phyloP scores from a whole-genome alignment of 495 filamentous ascomycete genomes.

The Amniculicola lignicola region DNA sequence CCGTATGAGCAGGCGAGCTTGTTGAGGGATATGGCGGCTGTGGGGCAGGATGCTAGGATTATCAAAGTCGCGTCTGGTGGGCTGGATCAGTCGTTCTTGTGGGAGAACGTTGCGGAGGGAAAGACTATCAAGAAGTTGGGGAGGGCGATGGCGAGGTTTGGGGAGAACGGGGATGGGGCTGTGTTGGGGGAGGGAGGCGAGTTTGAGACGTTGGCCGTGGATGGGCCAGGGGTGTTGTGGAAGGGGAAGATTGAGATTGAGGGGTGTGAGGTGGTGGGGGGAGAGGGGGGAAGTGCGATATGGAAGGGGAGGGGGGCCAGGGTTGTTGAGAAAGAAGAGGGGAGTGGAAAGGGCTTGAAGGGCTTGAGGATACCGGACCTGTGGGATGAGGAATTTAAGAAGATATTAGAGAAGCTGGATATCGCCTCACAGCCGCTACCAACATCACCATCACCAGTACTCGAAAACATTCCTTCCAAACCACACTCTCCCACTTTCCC shows the following conservation, averaged over 20 bases:
- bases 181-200: constrained; percentile 91
- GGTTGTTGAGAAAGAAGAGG: constrained; percentile 52
- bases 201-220: constrained; percentile 88
- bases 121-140: constrained; percentile 53
- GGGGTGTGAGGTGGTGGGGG: constrained; percentile 51
- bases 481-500: not conserved
- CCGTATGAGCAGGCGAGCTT: constrained; percentile 49
- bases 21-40: constrained; percentile 74
- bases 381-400: constrained; percentile 48
- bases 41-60: constrained; percentile 76
- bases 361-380: constrained; percentile 48
- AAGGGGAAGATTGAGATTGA: constrained; percentile 65
- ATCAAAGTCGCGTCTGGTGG: constrained; percentile 94
- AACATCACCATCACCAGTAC: not conserved
- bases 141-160: constrained; percentile 67
- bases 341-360: constrained; percentile 22
- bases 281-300: constrained; percentile 70
- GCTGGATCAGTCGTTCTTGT: constrained; percentile 74
- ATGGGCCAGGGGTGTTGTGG: constrained; percentile 72
- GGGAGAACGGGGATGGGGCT: constrained; percentile 59
- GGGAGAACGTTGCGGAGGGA: constrained; percentile 68
- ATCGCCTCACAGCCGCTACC: not conserved
- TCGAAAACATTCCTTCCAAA: not conserved
- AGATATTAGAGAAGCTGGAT: constrained; percentile 4
- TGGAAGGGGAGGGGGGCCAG: constrained; percentile 57